Evolutionary conservation across 2,329 filamentous ascomycete species (phyloP).

Genomic region (Mycogone perniciosa): DNA sequence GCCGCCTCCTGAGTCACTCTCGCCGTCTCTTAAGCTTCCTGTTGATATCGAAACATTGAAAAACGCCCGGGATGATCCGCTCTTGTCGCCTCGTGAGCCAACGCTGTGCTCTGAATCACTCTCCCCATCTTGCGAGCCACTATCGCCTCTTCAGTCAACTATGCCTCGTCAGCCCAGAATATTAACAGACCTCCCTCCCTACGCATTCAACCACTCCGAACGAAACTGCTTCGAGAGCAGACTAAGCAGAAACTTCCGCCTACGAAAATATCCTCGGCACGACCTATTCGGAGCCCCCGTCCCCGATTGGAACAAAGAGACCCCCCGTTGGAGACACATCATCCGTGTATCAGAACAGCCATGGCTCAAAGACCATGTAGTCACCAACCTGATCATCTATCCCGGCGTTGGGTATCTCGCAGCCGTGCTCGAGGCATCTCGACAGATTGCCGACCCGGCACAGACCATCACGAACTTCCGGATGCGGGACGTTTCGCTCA

Average conservation of each 20-base stretch:
- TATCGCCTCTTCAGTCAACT: neutral
- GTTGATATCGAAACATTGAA: neutral
- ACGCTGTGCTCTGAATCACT: neutral
- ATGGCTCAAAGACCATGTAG: constrained; percentile 31
- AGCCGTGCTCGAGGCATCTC: constrained; percentile 28
- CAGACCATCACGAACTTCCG: constrained; percentile 7
- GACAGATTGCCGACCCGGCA: constrained; percentile 15
- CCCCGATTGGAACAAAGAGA: constrained; percentile 16
- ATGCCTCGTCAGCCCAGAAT: neutral
- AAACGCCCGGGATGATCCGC: no score
- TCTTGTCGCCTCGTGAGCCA: no score
- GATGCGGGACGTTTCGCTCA: constrained; percentile 12
- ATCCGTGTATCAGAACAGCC: constrained; percentile 13
- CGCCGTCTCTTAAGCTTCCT: no score
- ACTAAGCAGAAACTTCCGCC: constrained; percentile 22
- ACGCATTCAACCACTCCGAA: constrained; percentile 30
- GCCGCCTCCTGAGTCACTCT: no score
- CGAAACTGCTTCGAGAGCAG: constrained; percentile 28
- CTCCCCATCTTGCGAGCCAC: no score
- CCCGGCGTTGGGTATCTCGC: constrained; percentile 32
- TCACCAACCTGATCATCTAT: constrained; percentile 26
- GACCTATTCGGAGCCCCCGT: constrained; percentile 32
- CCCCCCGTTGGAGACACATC: constrained; percentile 19
- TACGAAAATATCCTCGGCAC: constrained; percentile 27
- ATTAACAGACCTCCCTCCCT: constrained; percentile 27